Conservation (phyloP, 306 rosid species). For the Prunus davidiana region DNA sequence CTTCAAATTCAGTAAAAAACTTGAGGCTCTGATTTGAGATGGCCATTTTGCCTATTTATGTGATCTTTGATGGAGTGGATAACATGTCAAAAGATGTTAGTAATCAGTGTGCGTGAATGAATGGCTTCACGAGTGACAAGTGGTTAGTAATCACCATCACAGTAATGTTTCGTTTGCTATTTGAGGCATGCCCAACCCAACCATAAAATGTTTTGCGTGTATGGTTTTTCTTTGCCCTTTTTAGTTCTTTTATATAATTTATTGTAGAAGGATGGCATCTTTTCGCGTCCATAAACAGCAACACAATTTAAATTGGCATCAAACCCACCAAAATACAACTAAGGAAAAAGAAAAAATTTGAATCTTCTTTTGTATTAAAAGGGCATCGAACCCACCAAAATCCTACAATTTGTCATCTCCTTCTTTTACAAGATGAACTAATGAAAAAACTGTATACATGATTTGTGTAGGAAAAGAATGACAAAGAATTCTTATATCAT, state of each 20-base stretch:
- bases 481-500: slow-evolving; percentile 36
- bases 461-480: slow-evolving; percentile 34
- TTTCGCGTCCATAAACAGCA: neutral
- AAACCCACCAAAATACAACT: neutral
- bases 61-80: neutral
- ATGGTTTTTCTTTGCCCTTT: neutral
- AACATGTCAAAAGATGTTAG: neutral
- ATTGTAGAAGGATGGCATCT: no score
- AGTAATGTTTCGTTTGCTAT: neutral
- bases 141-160: neutral
- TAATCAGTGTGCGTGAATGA: neutral
- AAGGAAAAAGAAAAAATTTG: slow-evolving; percentile 3
- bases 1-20: neutral
- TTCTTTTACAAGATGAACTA: slow-evolving; percentile 38
- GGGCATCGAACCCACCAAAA: slow-evolving; percentile 40
- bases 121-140: neutral
- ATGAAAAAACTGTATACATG: slow-evolving; percentile 39
- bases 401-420: slow-evolving; percentile 36
- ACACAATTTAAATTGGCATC: neutral
- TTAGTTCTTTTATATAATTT: no score
- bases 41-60: no score
- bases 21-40: neutral
- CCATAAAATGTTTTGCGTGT: neutral
- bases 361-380: slow-evolving; percentile 28
- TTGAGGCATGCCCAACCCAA: neutral